Conservation (phyloP, 768 basidiomycete genomes). For the Steccherinum ochraceum region DNA sequence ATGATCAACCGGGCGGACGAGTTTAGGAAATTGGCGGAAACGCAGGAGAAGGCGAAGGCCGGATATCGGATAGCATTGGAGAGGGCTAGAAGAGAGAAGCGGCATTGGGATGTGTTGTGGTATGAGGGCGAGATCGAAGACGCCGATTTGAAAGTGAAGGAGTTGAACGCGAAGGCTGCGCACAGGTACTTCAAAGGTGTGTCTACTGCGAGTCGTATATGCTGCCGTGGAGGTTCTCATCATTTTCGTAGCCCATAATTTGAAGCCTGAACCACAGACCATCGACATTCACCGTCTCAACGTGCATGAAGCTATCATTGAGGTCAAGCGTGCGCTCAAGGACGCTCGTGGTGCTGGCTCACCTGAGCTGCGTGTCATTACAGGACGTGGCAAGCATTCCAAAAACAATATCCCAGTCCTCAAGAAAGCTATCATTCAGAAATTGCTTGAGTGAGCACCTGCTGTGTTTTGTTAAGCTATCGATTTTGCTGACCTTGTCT, state of each 20-base stretch:
- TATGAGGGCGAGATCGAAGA: conserved; percentile 25
- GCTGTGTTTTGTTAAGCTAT: not conserved
- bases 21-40: conserved; percentile 21
- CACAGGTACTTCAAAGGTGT: conserved; percentile 28
- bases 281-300: conserved; percentile 32
- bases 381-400: conserved; percentile 28
- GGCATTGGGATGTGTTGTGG: conserved; percentile 20
- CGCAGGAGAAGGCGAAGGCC: conserved; percentile 21
- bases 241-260: conserved; percentile 23
- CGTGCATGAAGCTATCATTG: conserved; percentile 23
- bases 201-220: not conserved
- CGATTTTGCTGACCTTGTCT: not conserved
- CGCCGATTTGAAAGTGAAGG: conserved; percentile 20
- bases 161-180: conserved; percentile 27
- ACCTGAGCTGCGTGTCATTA: conserved; percentile 26
- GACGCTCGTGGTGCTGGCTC: conserved; percentile 23
- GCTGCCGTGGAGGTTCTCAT: not conserved
- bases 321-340: conserved; percentile 26
- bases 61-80: conserved; percentile 8
- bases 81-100: conserved; percentile 7
- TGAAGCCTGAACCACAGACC: conserved; percentile 19
- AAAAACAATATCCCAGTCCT: conserved; percentile 24
- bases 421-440: conserved; percentile 24
- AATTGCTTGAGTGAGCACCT: conserved; percentile 23
- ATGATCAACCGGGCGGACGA: conserved; percentile 24